phyloP scores from a whole-genome alignment of 306 rosid species.

The Ochetophila trinervis region DNA sequence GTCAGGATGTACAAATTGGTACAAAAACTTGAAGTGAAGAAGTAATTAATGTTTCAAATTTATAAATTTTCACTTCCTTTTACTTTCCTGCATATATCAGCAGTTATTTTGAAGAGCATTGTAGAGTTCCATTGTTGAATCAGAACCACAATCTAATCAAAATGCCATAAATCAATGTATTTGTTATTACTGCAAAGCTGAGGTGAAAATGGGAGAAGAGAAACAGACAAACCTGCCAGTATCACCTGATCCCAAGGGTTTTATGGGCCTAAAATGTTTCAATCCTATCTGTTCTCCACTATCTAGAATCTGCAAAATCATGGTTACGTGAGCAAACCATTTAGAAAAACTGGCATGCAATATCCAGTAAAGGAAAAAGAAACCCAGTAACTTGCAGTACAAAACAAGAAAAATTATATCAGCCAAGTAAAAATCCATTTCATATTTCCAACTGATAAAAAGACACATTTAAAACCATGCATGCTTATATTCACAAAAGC shows the following conservation, averaged over 20 bases:
- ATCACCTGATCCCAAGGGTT: constrained; percentile 91
- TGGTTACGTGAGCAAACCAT: constrained; percentile 22
- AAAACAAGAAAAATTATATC: background rate
- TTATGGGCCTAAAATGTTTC: constrained; percentile 83
- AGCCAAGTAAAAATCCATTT: constrained; percentile 9
- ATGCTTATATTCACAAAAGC: background rate
- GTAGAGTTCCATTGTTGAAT: too few relatives aligned
- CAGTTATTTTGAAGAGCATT: background rate
- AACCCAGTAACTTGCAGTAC: constrained; percentile 15
- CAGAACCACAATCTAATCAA: too few relatives aligned
- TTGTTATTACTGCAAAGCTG: constrained; percentile 11
- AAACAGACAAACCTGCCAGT: constrained; percentile 72
- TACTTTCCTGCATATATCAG: background rate
- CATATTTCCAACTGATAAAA: constrained; percentile 10
- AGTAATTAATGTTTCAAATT: background rate
- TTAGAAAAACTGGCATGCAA: background rate
- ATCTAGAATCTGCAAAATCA: constrained; percentile 61
- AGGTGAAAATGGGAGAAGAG: constrained; percentile 1
- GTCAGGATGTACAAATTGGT: too few relatives aligned
- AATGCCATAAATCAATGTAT: background rate
- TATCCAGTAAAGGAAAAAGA: constrained; percentile 21
- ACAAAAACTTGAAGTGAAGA: too few relatives aligned
- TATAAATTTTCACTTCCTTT: background rate
- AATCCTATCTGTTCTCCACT: constrained; percentile 72
- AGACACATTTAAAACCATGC: background rate